Evolutionary conservation across 2,329 filamentous ascomycete species (phyloP), one percentile per base, ranked within the genome.

Genomic region (Alternaria panax): DNA sequence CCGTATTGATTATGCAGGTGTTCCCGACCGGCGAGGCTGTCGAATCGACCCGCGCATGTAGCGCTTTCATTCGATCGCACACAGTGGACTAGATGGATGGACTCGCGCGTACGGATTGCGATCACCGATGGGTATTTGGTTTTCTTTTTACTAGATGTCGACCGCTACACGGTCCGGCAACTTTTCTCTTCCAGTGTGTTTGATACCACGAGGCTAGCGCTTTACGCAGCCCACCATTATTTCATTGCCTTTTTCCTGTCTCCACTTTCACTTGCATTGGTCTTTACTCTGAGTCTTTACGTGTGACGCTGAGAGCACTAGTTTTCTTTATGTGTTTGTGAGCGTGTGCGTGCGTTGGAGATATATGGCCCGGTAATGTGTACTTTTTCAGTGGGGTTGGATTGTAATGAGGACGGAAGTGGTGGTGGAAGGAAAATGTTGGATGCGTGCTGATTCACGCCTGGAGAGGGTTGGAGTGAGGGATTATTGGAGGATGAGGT

Each of bases 121-220:
- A 28, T 32, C 30, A 34, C 14, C 20, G 28, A 34, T 43, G 27
- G 28, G 30, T 22, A 27, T 32, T 28, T 25, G 11, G 25, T 28
- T 41, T 27, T 38, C 20, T 41, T 38, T 32, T 34, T 12, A 22
- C 40, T 24, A 9, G 12, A 22, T 22, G 18, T 40, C 20, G 38
- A 40, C 38, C 38, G 18, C 18, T 40, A 40, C 38, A 40, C 9
- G 38, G 38, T 40, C 38, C 38, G 27, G 22, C 25, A 22, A 27
- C 20, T 28, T 52, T 47, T 53, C 43, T 52, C 20, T 51, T 25
- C 32, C 20, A 59, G 46, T 56, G 46, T 45, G 47, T 48, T 61
- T 58, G 54, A 61, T 61, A 61, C 54, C 58, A 61, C 54, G 54
- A 22, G 58, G 58, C 54, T 54, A 45, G 58, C 54, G 58, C 52